Base-by-base conservation (phyloP, 345 rosid genomes). In the Cardiospermum halicacabum region DNA sequence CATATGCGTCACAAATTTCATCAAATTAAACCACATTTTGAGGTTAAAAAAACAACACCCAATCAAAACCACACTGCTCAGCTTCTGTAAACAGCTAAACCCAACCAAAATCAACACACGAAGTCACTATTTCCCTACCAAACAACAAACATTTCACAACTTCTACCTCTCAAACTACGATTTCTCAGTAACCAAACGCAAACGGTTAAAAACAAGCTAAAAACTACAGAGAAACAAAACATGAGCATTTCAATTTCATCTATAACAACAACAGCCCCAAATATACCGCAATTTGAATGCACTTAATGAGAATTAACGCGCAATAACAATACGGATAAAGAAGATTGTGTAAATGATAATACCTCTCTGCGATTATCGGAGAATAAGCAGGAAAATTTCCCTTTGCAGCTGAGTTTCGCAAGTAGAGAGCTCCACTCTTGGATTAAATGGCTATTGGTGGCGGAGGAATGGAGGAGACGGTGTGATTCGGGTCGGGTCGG, bases 361-460 rank as follows among this genome's bases (percentile, higher is more conserved):
- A 86, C 96, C 96, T 91, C 80, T 32, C 77, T 79, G 72, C 84
- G 68, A 68, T 80, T 79, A 71, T 80, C 83, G 7, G 96, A 80
- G 87, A 89, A 85, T 37, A 82, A 88, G 76, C 98, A 92, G 39
- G 79, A 77, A 74, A 85, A 69, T 68, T 78, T 80, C 68, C 78
- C 83, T 3, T 80, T 75, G 76, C 85, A 78, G 68, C 68, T 82
- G 74, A 79, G 71, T 65, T 48, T 42, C 60, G 84, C 31, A 64
- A 47, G 82, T 71, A 82, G 65, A 65, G 72, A 69, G 63, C 65
- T 64, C 81, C 82, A 84, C 69, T 56, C 64, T 12, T 58, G 25
- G 66, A 26, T 75, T 12, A 51, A 21, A 67, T 12, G 60, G 73
- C 49, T 31, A 60, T 53, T 53, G 74, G 37, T 27, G 13, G 61